These are phyloP conservation scores for Aquilaria malaccensis DNA, from an alignment of 345 rosid genomes.

Conservation along the genomic window DNA sequence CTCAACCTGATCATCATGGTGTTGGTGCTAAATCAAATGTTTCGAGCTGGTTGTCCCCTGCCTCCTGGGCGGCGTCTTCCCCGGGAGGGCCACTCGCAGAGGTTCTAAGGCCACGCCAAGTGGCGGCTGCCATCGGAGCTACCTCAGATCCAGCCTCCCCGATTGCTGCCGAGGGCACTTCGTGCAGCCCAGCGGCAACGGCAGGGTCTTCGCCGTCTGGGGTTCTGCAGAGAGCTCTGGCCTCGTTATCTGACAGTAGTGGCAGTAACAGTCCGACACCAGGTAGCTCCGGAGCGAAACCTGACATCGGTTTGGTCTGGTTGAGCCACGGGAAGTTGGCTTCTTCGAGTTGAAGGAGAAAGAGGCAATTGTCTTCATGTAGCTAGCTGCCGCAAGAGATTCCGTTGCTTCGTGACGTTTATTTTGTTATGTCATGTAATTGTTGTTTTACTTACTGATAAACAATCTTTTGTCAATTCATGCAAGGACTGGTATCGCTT, in stretches of 20 bases:
- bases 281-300: constrained; percentile 24
- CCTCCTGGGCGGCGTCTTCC: constrained; percentile 27
- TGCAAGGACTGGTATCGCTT: too few species aligned
- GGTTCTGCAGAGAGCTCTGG: constrained; percentile 37
- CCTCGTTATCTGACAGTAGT: constrained; percentile 61
- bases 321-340: constrained; percentile 20
- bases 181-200: constrained; percentile 22
- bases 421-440: too few species aligned
- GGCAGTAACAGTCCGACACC: constrained; percentile 39
- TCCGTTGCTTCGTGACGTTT: too few species aligned
- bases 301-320: constrained; percentile 33
- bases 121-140: constrained; percentile 5
- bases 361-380: not conserved
- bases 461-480: too few species aligned
- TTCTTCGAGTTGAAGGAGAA: not conserved
- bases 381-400: too few species aligned
- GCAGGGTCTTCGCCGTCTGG: constrained; percentile 53
- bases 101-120: constrained; percentile 37
- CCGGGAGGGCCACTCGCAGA: constrained; percentile 84
- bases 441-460: too few species aligned
- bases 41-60: constrained; percentile 35
- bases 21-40: constrained; percentile 19
- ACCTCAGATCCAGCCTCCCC: constrained; percentile 18
- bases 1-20: constrained; percentile 20
- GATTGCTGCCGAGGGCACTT: constrained; percentile 14